Conservation (phyloP, 176 grass and related monocot genomes). For the Aegilops sharonensis region DNA sequence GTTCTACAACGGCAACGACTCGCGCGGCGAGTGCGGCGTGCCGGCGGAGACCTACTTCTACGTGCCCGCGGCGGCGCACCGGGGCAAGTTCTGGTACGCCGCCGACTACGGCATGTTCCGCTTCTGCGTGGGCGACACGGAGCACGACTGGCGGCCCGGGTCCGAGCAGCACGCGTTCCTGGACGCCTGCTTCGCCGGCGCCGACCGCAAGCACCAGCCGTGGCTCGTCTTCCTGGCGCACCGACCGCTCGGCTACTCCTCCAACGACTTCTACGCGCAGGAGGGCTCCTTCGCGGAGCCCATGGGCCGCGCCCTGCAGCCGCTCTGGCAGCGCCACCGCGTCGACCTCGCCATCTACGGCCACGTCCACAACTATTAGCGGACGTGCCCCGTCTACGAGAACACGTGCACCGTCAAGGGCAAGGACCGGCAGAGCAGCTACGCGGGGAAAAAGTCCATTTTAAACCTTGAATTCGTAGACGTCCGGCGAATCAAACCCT, state of each 20-base stretch:
- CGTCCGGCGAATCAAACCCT: no score
- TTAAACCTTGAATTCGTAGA: no score
- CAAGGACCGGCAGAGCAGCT: conserved; percentile 27
- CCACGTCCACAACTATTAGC: conserved; percentile 90
- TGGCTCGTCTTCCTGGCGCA: conserved; percentile 85
- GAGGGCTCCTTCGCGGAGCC: conserved; percentile 69
- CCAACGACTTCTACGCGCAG: conserved; percentile 46
- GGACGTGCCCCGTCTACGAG: conserved; percentile 77
- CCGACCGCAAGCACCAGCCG: conserved; percentile 71
- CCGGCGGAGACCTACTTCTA: conserved; percentile 85
- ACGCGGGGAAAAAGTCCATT: no score
- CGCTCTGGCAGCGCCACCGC: conserved; percentile 80
- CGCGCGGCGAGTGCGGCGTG: conserved; percentile 82
- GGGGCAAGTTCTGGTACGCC: conserved; percentile 69
- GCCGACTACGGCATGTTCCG: conserved; percentile 82
- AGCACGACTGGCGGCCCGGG: conserved; percentile 74
- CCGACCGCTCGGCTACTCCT: conserved; percentile 81
- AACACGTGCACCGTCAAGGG: conserved; percentile 50
- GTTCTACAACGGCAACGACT: conserved; percentile 69
- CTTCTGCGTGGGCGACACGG: conserved; percentile 77
- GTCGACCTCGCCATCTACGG: conserved; percentile 83
- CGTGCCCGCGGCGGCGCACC: conserved; percentile 63
- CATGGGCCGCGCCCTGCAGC: conserved; percentile 60
- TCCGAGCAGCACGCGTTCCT: conserved; percentile 72
- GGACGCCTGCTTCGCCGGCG: conserved; percentile 58